Evolutionary conservation across 164 flowering plant species (phyloP).

Genomic region (Umbellularia californica): DNA sequence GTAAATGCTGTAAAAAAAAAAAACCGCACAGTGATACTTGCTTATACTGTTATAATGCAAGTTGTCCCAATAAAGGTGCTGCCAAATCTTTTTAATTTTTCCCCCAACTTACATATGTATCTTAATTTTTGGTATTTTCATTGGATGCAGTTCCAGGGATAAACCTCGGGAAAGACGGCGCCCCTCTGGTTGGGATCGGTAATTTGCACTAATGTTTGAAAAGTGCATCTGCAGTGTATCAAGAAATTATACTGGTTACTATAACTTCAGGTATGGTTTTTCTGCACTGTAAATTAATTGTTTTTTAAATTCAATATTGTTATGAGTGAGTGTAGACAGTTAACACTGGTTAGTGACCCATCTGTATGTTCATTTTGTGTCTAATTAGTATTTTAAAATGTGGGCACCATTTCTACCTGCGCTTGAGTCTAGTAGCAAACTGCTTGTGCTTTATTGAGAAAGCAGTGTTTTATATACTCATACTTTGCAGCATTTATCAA

Average conservation of each 20-base stretch:
- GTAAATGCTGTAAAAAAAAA: background rate
- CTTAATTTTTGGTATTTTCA: background rate
- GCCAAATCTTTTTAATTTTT: background rate
- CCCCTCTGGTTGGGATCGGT: slow-evolving; percentile 93
- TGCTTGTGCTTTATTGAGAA: no score
- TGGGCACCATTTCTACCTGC: no score
- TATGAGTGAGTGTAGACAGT: no score
- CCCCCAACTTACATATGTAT: background rate
- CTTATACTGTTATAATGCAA: background rate
- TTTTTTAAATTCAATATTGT: no score
- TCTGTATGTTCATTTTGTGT: no score
- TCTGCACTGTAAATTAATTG: background rate
- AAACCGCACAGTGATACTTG: background rate
- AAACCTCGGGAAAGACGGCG: slow-evolving; percentile 76
- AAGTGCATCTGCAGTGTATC: background rate
- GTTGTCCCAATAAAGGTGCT: background rate
- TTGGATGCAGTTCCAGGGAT: slow-evolving; percentile 60
- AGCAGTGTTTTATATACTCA: no score
- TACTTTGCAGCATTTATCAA: no score
- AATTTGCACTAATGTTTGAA: background rate
- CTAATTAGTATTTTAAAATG: no score
- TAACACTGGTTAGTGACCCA: no score
- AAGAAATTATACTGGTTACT: background rate
- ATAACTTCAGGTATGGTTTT: slow-evolving; percentile 1
- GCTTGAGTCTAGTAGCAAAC: no score